phyloP scores from a whole-genome alignment of 805 yeast genomes.

The Brettanomyces custersianus region DNA sequence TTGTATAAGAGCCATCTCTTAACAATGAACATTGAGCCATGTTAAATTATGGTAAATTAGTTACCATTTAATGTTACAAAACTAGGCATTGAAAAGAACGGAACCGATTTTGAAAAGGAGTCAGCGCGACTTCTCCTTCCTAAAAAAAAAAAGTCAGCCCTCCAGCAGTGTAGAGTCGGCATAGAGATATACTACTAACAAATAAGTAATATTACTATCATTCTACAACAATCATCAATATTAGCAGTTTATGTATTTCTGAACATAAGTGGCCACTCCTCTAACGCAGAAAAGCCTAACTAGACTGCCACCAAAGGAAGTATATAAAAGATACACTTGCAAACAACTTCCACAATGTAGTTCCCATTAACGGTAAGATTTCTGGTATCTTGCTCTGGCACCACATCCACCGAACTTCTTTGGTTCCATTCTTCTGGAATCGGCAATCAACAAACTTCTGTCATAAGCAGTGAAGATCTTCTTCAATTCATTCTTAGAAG shows the following conservation, averaged over 20 bases:
- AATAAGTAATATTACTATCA: no score
- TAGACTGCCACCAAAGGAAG: neutral
- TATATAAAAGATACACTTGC: neutral
- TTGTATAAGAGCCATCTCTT: no score
- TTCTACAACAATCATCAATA: neutral
- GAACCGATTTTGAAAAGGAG: no score
- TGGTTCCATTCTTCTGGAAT: constrained; percentile 99
- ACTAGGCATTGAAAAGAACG: no score
- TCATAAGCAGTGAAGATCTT: constrained; percentile 95
- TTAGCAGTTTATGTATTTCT: constrained; percentile 1
- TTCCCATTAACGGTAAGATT: constrained; percentile 88
- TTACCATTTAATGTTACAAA: no score
- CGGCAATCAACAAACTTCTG: constrained; percentile 99
- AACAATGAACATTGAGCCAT: no score
- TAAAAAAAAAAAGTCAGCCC: no score
- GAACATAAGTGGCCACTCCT: neutral
- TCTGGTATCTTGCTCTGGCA: constrained; percentile 99
- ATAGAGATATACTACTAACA: no score
- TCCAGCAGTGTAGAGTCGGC: no score
- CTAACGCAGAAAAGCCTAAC: neutral
- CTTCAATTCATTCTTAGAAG: constrained; percentile 98
- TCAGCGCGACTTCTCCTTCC: no score
- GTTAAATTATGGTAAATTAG: no score
- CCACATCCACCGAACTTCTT: constrained; percentile 99
- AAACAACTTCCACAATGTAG: constrained; percentile 1